Evolutionary conservation across 2,329 filamentous ascomycete genomes (phyloP), one percentile per base, ranked within the genome.

Genomic region (Xylaria sp.): DNA sequence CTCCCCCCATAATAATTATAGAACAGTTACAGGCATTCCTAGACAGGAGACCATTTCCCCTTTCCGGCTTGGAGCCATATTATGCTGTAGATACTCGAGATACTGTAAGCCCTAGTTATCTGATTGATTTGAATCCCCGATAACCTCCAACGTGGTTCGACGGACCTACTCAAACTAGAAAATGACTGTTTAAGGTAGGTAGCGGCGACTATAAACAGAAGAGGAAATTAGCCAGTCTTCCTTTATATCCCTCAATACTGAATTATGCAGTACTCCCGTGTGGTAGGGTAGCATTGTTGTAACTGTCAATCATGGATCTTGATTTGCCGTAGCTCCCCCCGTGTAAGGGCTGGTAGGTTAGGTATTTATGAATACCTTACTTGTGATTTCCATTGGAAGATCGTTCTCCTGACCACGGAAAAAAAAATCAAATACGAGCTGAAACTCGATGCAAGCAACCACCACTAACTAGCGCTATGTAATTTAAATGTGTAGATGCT

Each of bases 1-100:
- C 15, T n/a, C 10, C 3, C 28, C 10, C 25, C 28, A 44, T 64
- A 44, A 37, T 65, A 65, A 65, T 52, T 65, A 65, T 65, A 65
- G 63, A 65, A 52, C 46, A 20, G 20, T 39, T 51, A 44, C 25
- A 28, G 23, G 39, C 8, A 23, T 58, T 46, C 55, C 37, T 44
- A 44, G 37, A n/a, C 37, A 28, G 15, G 20, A 46, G 37, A 28
- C 37, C 20, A 44, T 34, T 20, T 39, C 13, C 20, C 31, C n/a
- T 56, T 28, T 12, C 13, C 15, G 44, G 20, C 7, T 28, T 23
- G 10, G 28, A 28, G 39, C 25, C 28, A 12, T 12, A 37, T 13
- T 20, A 2, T 37, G 15, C 50, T 13, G 18, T 37, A 37, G 28
- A 37, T 20, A 25, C 23, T 25, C 23, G 23, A 25, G 23, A 25